A percentile compares a stretch with the other conserved stretches of the same genome.
These are phyloP conservation scores for Candida multigemmis DNA, from an alignment of 805 yeast genomes.

Conservation along the genomic window DNA sequence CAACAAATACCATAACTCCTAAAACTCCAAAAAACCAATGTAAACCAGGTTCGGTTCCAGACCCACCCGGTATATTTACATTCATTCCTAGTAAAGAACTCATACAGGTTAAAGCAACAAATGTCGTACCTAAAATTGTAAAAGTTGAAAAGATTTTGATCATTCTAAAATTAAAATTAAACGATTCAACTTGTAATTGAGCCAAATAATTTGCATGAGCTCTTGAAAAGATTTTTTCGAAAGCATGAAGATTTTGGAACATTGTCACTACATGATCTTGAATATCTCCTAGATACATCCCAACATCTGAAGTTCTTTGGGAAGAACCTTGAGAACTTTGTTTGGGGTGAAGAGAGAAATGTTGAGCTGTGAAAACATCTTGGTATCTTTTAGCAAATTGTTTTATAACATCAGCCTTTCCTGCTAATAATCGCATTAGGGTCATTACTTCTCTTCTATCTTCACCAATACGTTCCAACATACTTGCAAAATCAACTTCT, in stretches of 20 bases:
- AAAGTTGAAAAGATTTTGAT: slow-evolving; percentile 85
- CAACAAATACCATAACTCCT: slow-evolving; percentile 15
- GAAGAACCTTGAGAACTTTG: slow-evolving; percentile 11
- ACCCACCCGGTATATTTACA: slow-evolving; percentile 73
- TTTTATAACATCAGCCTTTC: slow-evolving; percentile 92
- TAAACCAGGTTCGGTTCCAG: slow-evolving; percentile 16
- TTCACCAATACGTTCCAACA: slow-evolving; percentile 81
- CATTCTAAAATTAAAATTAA: slow-evolving; percentile 74
- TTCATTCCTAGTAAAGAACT: slow-evolving; percentile 97
- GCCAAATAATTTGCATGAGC: slow-evolving; percentile 91
- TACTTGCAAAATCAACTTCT: slow-evolving; percentile 62
- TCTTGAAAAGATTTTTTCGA: slow-evolving; percentile 87
- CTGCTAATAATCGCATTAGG: slow-evolving; percentile 76
- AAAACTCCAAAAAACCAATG: slow-evolving; percentile 22
- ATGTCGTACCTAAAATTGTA: slow-evolving; percentile 80
- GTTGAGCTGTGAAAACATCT: slow-evolving; percentile 40
- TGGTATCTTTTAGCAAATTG: slow-evolving; percentile 95
- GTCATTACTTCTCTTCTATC: slow-evolving; percentile 90
- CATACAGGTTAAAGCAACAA: slow-evolving; percentile 81
- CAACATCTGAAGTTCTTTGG: slow-evolving; percentile 84
- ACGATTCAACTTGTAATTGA: slow-evolving; percentile 87
- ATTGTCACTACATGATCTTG: slow-evolving; percentile 95
- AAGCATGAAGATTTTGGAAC: slow-evolving; percentile 83
- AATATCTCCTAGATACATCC: slow-evolving; percentile 86
- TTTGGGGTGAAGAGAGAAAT: slow-evolving; percentile 6